A percentile compares a stretch with the other conserved stretches of the same genome.
Conservation (phyloP, 2,329 filamentous ascomycete species). For the Aphanocladium album region DNA sequence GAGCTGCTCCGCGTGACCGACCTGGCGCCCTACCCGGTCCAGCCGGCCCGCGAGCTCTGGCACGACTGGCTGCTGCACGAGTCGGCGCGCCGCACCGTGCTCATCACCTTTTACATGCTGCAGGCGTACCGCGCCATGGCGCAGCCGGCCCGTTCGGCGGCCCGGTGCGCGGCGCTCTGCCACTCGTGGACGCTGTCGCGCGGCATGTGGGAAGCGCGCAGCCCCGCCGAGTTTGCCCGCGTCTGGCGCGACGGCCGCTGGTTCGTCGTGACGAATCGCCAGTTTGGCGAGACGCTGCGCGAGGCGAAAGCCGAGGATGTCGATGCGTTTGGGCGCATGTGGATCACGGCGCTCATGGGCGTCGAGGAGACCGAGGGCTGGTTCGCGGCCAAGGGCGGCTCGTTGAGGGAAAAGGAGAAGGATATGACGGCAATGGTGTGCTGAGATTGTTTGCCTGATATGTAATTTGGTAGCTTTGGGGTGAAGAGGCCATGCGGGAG, state of each 20-base stretch:
- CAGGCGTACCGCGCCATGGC: constrained; percentile 32
- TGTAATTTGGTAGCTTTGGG: no score
- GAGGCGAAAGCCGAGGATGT: constrained; percentile 37
- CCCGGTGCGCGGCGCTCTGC: constrained; percentile 26
- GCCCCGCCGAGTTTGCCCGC: constrained; percentile 32
- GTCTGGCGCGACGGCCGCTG: constrained; percentile 33
- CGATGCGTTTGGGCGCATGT: constrained; percentile 37
- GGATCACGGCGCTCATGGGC: constrained; percentile 15
- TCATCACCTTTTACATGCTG: constrained; percentile 43
- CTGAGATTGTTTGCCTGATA: neutral
- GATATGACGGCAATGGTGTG: neutral
- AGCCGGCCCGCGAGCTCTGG: constrained; percentile 42
- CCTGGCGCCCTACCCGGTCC: constrained; percentile 31
- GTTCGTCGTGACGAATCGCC: constrained; percentile 28
- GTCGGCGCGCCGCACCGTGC: constrained; percentile 46
- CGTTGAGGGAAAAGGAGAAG: neutral
- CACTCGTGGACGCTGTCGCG: constrained; percentile 36
- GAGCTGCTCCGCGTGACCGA: constrained; percentile 15
- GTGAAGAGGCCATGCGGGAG: no score
- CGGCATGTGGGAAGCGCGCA: constrained; percentile 32
- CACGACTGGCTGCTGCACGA: constrained; percentile 48
- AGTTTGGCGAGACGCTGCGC: constrained; percentile 23
- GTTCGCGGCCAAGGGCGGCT: constrained; percentile 10
- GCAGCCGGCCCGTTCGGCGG: constrained; percentile 16
- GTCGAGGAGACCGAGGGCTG: constrained; percentile 12